Conservation (phyloP, 768 basidiomycete species). For the Hericium alpestre region DNA sequence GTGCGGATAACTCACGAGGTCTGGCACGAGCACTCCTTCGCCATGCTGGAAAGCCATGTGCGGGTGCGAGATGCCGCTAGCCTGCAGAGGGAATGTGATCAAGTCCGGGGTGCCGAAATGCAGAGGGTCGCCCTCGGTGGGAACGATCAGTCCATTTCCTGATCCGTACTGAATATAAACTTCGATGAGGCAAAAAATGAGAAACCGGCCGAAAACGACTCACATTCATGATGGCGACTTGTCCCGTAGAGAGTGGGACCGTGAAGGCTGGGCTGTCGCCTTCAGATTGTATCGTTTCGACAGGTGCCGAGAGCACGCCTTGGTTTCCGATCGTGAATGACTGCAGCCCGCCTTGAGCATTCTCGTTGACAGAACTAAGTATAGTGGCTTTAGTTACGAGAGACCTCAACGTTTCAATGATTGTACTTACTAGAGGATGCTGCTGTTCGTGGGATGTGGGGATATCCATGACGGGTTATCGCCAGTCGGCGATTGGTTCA, state of each 20-base stretch:
- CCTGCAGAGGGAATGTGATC: slow-evolving; percentile 42
- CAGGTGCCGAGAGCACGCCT: slow-evolving; percentile 33
- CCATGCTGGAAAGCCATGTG: slow-evolving; percentile 54
- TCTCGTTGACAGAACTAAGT: slow-evolving; percentile 51
- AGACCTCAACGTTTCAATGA: not conserved
- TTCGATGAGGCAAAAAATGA: not conserved
- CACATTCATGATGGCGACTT: slow-evolving; percentile 53
- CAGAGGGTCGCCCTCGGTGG: slow-evolving; percentile 27
- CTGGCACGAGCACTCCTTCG: slow-evolving; percentile 51
- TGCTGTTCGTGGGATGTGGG: slow-evolving; percentile 43
- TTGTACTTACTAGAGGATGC: slow-evolving; percentile 47
- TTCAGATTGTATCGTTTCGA: slow-evolving; percentile 37
- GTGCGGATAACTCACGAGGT: slow-evolving; percentile 35
- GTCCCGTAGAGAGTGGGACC: slow-evolving; percentile 38
- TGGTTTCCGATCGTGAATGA: slow-evolving; percentile 39
- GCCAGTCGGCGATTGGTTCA: slow-evolving; percentile 39
- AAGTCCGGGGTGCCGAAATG: slow-evolving; percentile 26
- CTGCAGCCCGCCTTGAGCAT: slow-evolving; percentile 33
- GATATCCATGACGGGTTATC: slow-evolving; percentile 52
- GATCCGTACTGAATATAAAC: slow-evolving; percentile 31
- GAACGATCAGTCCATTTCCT: slow-evolving; percentile 45
- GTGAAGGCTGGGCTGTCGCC: slow-evolving; percentile 45
- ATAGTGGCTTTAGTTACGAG: not conserved
- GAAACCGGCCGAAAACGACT: slow-evolving; percentile 8
- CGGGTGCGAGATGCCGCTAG: slow-evolving; percentile 38